Evolutionary conservation across 2,329 filamentous ascomycete genomes (phyloP).

Genomic region (Penicillium sp.): DNA sequence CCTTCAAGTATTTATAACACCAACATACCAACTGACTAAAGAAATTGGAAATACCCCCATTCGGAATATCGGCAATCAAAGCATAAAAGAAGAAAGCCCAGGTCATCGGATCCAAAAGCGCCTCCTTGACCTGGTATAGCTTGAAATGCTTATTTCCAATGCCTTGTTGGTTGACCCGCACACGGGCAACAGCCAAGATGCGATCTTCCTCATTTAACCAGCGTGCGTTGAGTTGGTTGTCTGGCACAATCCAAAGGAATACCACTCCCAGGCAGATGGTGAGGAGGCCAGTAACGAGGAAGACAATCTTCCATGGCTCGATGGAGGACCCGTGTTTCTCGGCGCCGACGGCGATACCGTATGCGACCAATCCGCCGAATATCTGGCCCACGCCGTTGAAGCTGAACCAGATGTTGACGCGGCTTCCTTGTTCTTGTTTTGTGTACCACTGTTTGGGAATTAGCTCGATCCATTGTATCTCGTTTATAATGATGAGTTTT

Average conservation of each 20-base stretch:
- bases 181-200: constrained; percentile 66
- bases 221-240: constrained; percentile 60
- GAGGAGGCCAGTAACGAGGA: constrained; percentile 55
- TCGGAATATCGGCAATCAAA: constrained; percentile 57
- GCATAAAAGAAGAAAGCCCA: constrained; percentile 63
- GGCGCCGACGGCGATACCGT: constrained; percentile 61
- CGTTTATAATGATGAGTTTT: too few relatives aligned
- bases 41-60: constrained; percentile 62
- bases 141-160: constrained; percentile 71
- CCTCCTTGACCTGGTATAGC: constrained; percentile 63
- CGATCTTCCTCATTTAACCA: constrained; percentile 67
- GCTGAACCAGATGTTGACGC: constrained; percentile 67
- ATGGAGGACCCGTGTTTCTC: constrained; percentile 57
- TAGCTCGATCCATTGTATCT: background rate
- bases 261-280: constrained; percentile 51
- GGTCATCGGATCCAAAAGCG: constrained; percentile 57
- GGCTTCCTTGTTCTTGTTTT: constrained; percentile 63
- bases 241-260: constrained; percentile 56
- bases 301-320: constrained; percentile 66
- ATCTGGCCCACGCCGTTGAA: constrained; percentile 67
- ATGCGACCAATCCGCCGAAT: constrained; percentile 62
- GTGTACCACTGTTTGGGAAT: constrained; percentile 63
- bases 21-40: constrained; percentile 54
- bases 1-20: too few relatives aligned
- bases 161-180: constrained; percentile 73